Evolutionary conservation across 2,329 filamentous ascomycete species (phyloP), one percentile per base, ranked within the genome.

Genomic region (Fusarium neocosmosporiellum): DNA sequence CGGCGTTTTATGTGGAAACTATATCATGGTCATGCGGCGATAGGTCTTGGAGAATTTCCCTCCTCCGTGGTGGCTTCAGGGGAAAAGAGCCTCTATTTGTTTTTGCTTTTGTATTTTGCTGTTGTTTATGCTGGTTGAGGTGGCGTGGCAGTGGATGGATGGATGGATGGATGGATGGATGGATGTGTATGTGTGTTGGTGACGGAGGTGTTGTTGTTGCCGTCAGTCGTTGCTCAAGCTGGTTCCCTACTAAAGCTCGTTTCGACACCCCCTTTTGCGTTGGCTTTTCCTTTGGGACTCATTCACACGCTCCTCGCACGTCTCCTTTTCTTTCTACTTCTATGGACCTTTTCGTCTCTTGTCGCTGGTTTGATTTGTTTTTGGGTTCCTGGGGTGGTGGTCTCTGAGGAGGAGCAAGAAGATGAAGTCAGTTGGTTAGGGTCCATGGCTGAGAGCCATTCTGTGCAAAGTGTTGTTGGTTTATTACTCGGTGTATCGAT

Each of bases 21-120:
- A 82, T 81, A 83, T 83, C 81, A 83, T 80, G 81, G 79, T 80
- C 78, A 80, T 80, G 80, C 71, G 81, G 81, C 80, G 81, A 83
- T 80, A 69, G 79, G 78, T 80, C 75, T 77, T 73, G 71, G 73
- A 69, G 79, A 73, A 76, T 68, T 74, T 76, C 69, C 69, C 75
- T 75, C 71, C 69, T 73, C 70, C 70, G 75, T 73, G 75, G 77
- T 77, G 78, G 78, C 76, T 76, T 78, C 62, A 72, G 78, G 75
- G 75, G 77, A 81, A 80, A 80, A 80, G 78, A 79, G 73, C 71
- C 71, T 66, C 70, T 67, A 41, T 75, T 71, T 69, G 69, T 72
- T 72, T 68, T 66, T 63, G 55, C 66, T 72, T 73, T 71, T 73
- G 65, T 53, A 13, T 70, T 68, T 66, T 63, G 50, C 66, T 68